Conservation (phyloP, 1,139 yeast genomes). For the Pichia cactophila region DNA sequence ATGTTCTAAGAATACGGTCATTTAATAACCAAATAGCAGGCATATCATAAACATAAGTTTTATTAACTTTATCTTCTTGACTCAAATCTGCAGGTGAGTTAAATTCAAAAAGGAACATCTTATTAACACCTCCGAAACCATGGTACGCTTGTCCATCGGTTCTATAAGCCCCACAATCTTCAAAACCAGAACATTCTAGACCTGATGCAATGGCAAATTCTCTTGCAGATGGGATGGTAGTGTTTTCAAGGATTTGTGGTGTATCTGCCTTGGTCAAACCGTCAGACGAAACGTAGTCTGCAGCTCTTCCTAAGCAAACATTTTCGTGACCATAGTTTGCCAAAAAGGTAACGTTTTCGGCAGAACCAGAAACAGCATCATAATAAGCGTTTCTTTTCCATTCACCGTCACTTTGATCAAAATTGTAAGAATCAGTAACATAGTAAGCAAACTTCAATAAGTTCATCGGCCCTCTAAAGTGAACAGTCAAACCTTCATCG, state of each 20-base stretch:
- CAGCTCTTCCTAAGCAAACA: constrained; percentile 58
- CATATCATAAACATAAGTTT: constrained; percentile 46
- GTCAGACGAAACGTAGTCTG: constrained; percentile 42
- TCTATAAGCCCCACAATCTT: constrained; percentile 67
- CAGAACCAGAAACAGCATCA: constrained; percentile 33
- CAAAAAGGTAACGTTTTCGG: constrained; percentile 58
- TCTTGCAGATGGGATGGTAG: constrained; percentile 43
- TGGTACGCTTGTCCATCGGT: constrained; percentile 65
- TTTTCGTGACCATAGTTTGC: constrained; percentile 44
- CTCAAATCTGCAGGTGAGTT: constrained; percentile 42
- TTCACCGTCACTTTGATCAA: constrained; percentile 28
- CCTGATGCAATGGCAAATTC: constrained; percentile 60
- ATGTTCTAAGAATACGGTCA: constrained; percentile 72
- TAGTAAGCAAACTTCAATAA: constrained; percentile 61
- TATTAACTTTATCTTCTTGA: constrained; percentile 29
- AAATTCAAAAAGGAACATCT: constrained; percentile 69
- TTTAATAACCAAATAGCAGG: constrained; percentile 77
- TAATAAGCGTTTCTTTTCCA: constrained; percentile 44
- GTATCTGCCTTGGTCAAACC: constrained; percentile 36
- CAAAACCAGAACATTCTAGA: constrained; percentile 43
- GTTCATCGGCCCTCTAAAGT: constrained; percentile 69
- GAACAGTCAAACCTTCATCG: constrained; percentile 66
- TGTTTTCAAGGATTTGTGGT: constrained; percentile 45
- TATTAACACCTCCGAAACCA: constrained; percentile 58
- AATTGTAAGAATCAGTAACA: constrained; percentile 31